Evolutionary conservation across 148 eudicot genomes (phyloP), one percentile per base, ranked within the genome.

Genomic region (Rhododendron mucronatum): DNA sequence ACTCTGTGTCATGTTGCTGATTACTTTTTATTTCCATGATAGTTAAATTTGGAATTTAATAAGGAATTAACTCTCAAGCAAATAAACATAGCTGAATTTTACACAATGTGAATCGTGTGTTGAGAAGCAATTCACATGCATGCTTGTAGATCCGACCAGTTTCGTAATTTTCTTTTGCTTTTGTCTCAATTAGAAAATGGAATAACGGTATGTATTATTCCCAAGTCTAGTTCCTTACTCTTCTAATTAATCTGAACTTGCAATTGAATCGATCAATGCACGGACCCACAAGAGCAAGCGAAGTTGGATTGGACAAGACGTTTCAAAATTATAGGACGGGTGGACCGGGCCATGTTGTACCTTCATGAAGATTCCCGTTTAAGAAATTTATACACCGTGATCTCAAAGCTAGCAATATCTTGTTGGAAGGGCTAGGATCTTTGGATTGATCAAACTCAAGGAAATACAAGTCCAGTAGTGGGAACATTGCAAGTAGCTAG

Each of bases 401-500:
- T 75, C 48, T 75, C 48, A 75, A 75, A 75, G 48, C 45, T 3
- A 75, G 79, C n/a, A 75, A 75, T 75, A 39, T 75, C 21, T 37
- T 75, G 41, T 37, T 41, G 80, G 80, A 4, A 77, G 0, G 48
- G 80, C 80, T 15, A 77, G 50, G 14, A 77, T 77, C 41, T 77
- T 77, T 41, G 80, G 80, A 35, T 77, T 20, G 51, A 77, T 77
- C 48, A 77, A 41, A 39, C 30, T 41, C 80, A 88, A 67, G 80
- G 85, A 48, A 83, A 75, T 75, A 75, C 79, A 39, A 75, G 35
- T 33, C 35, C 35, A 33, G 35, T 33, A 28, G 92, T 82, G 18
- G 92, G 92, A 9, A 92, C 92, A 57, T 86, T 85, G 93, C 90
- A 85, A 90, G 93, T 91, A 4, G 11, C 35, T 33, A 33, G 35